Conservation (phyloP, 495 filamentous ascomycete genomes). For the Cercophora newfieldiana region DNA sequence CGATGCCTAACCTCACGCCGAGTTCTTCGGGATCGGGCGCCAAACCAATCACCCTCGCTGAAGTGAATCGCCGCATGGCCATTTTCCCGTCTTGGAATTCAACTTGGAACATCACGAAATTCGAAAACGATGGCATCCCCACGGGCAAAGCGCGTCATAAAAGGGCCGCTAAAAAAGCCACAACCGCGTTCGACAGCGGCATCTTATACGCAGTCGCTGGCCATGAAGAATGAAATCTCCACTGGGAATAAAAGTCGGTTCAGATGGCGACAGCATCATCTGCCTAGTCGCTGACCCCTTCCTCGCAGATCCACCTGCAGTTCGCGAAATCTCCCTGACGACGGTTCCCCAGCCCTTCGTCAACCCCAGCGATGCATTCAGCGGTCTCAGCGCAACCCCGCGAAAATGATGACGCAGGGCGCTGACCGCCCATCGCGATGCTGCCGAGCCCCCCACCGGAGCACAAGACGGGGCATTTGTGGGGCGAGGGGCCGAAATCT, state of each 20-base stretch:
- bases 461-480: not conserved
- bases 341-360: conserved; percentile 26
- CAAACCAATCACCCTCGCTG: not conserved
- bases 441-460: not conserved
- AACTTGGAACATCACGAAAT: not conserved
- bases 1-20: not conserved
- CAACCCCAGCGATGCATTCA: conserved; percentile 20
- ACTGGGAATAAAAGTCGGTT: not conserved
- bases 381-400: not conserved
- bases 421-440: not conserved
- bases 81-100: not conserved
- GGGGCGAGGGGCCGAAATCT: not conserved
- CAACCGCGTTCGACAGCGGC: not conserved
- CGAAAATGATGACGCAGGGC: not conserved
- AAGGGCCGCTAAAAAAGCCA: not conserved
- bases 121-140: not conserved
- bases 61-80: not conserved
- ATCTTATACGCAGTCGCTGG: not conserved
- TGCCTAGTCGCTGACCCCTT: conserved; percentile 6
- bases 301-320: not conserved
- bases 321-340: conserved; percentile 15
- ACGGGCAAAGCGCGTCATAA: not conserved
- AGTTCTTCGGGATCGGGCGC: not conserved
- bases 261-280: not conserved
- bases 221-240: not conserved